Base-by-base conservation (phyloP, 805 yeast species). In the Komagataella ulmi region DNA sequence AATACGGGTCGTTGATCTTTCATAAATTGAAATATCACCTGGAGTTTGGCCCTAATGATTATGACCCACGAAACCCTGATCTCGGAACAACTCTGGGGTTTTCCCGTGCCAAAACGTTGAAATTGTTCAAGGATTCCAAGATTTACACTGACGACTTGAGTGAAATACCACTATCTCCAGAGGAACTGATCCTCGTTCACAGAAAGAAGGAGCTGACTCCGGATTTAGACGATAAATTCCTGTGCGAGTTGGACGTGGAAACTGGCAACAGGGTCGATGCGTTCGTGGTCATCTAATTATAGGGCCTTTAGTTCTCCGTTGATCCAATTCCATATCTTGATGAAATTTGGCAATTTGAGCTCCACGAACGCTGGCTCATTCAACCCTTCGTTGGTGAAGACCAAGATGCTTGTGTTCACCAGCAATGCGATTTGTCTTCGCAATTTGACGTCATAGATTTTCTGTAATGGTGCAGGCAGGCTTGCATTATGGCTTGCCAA, bases 31-130 rank as follows among this genome's bases (percentile, higher is more conserved):
- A 69, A 23, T 86, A 81, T 61, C 85, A 85, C 62, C 73, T 85
- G 57, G 95, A 86, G 61, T 87, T 87, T 64, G 79, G 86, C 30
- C 93, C 95, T 0, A 90, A 83, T 57, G 95, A 87, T 58, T 86
- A 79, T 61, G 80, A 79, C 54, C 63, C 66, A 57, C 76, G 76
- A 54, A 77, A 85, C 52, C 83, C 81, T 4, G 90, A 79, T 54
- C 74, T 72, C 50, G 95, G 95, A 1, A 79, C 90, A 7, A 77
- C 82, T 17, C 71, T 90, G 40, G 74, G 70, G 17, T 79, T 82
- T 55, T 70, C 88, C 52, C 74, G 88, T 55, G 57, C 64, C 1
- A 83, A 80, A 60, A 65, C 82, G 2, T 73, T 81, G 43, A 66
- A 72, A 45, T 70, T 85, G 54, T 76, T 84, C 57, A 71, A 73